phyloP scores from a whole-genome alignment of 768 basidiomycete genomes.

The Lepiota venenata region DNA sequence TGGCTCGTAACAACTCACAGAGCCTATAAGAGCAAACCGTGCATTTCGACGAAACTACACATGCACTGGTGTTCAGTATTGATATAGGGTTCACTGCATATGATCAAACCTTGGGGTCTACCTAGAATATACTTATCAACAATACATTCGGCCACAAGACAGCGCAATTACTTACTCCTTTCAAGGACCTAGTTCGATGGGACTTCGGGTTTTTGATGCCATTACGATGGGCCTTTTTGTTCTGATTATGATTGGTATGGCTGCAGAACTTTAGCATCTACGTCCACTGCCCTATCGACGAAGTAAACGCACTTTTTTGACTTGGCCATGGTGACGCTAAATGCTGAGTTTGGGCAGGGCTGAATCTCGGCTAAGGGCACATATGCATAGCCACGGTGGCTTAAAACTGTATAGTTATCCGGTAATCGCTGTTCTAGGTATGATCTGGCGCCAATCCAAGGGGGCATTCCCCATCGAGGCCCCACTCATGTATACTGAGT shows the following conservation, averaged over 20 bases:
- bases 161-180: slow-evolving; percentile 69
- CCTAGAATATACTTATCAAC: slow-evolving; percentile 37
- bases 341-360: slow-evolving; percentile 18
- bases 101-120: slow-evolving; percentile 71
- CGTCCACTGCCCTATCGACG: neutral
- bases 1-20: slow-evolving; percentile 45
- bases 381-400: slow-evolving; percentile 36
- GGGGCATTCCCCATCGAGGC: no score
- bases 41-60: slow-evolving; percentile 84
- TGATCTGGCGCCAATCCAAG: no score
- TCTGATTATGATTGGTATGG: slow-evolving; percentile 96
- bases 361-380: slow-evolving; percentile 20
- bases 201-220: slow-evolving; percentile 86
- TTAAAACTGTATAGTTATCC: slow-evolving; percentile 35
- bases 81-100: slow-evolving; percentile 2
- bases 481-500: no score
- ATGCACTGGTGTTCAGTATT: slow-evolving; percentile 12
- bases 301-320: slow-evolving; percentile 87
- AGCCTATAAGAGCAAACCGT: slow-evolving; percentile 66
- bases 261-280: slow-evolving; percentile 31
- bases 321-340: slow-evolving; percentile 77
- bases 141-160: slow-evolving; percentile 3
- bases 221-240: slow-evolving; percentile 95
- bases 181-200: slow-evolving; percentile 74
- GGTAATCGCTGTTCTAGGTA: neutral